Conservation (phyloP, 106 monocot genomes). For the Dactylorhiza incarnata region DNA sequence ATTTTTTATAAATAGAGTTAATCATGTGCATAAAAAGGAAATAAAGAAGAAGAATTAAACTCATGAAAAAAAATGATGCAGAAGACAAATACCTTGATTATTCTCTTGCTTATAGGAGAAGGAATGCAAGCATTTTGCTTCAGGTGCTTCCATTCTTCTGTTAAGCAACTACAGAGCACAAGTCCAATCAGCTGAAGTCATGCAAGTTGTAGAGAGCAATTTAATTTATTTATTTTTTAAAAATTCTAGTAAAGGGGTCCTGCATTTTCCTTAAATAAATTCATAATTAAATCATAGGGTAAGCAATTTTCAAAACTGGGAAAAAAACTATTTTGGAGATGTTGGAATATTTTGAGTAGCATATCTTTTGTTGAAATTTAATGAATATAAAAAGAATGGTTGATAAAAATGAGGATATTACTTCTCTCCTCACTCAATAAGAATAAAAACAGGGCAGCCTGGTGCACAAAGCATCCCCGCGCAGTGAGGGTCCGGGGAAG, state of each 20-base stretch:
- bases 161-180: slow-evolving; percentile 53
- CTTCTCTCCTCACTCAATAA: not conserved
- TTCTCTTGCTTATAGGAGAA: slow-evolving; percentile 43
- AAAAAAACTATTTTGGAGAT: not conserved
- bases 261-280: no score
- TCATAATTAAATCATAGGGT: not conserved
- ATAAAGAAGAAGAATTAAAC: not conserved
- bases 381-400: not conserved
- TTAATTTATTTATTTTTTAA: no score
- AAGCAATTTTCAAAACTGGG: not conserved
- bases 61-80: not conserved
- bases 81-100: slow-evolving; percentile 37
- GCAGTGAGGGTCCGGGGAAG: no score
- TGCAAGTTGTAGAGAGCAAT: not conserved
- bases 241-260: no score
- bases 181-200: not conserved
- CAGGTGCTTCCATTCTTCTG: slow-evolving; percentile 71
- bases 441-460: no score
- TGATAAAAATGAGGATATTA: not conserved
- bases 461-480: no score
- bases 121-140: slow-evolving; percentile 38
- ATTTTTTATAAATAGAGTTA: no score
- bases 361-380: not conserved
- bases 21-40: no score
- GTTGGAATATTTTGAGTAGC: not conserved